These are phyloP conservation scores for Lipomyces sp. DNA, from an alignment of 805 yeast species.

Conservation along the genomic window DNA sequence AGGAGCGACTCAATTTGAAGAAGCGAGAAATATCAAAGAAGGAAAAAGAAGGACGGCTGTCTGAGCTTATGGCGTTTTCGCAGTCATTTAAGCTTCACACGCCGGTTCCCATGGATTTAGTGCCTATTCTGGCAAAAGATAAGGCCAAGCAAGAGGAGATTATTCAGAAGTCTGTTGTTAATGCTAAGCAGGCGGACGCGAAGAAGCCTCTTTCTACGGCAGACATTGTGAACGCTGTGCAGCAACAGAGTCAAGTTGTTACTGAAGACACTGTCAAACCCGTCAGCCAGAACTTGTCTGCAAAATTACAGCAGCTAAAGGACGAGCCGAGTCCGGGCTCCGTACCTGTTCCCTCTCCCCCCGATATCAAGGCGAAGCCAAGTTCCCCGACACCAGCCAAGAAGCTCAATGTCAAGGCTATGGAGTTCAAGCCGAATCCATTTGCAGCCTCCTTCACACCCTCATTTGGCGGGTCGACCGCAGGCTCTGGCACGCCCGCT, in stretches of 20 bases:
- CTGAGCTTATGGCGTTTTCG: constrained; percentile 70
- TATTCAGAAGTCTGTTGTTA: constrained; percentile 43
- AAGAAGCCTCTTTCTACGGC: constrained; percentile 37
- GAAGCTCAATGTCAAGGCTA: constrained; percentile 61
- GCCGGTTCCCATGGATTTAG: constrained; percentile 63
- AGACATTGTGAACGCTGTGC: constrained; percentile 37
- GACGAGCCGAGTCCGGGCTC: constrained; percentile 12
- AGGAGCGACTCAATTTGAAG: constrained; percentile 42
- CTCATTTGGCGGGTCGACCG: constrained; percentile 33
- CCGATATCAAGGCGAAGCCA: constrained; percentile 25
- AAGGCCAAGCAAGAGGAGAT: constrained; percentile 68
- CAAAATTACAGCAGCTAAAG: constrained; percentile 25
- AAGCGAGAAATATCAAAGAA: constrained; percentile 41
- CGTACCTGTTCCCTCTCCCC: constrained; percentile 22
- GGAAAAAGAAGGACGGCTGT: constrained; percentile 45
- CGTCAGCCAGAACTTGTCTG: constrained; percentile 9
- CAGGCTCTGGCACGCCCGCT: constrained; percentile 10
- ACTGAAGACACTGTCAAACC: constrained; percentile 1
- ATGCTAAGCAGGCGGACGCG: constrained; percentile 30
- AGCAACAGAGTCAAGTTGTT: constrained; percentile 8
- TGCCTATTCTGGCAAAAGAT: constrained; percentile 73
- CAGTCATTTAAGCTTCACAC: constrained; percentile 70
- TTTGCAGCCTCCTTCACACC: constrained; percentile 72
- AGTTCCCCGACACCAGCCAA: constrained; percentile 45
- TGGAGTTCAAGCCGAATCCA: constrained; percentile 71